These are phyloP conservation scores for Aspergillus haitiensis DNA, from an alignment of 495 filamentous ascomycete species.

Conservation along the genomic window DNA sequence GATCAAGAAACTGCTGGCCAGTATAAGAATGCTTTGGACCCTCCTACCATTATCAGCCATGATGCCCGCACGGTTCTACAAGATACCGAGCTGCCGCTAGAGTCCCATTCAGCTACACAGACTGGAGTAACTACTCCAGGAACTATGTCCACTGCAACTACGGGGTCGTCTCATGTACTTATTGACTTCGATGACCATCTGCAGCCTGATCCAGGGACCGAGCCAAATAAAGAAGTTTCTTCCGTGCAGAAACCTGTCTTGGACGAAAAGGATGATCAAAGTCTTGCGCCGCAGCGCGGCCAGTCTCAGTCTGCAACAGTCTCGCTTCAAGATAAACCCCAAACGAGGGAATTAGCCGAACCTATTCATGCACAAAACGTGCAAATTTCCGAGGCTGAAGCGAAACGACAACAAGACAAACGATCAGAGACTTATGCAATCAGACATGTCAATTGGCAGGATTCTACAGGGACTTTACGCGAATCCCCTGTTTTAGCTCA, in stretches of 20 bases:
- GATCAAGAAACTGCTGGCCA: slow-evolving; percentile 5
- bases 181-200: slow-evolving; percentile 37
- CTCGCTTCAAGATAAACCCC: slow-evolving; percentile 10
- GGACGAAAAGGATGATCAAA: neutral
- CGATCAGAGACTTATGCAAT: slow-evolving; percentile 69
- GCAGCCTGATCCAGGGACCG: slow-evolving; percentile 11
- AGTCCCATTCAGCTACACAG: slow-evolving; percentile 22
- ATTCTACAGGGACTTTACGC: slow-evolving; percentile 43
- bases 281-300: slow-evolving; percentile 2
- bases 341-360: slow-evolving; percentile 4
- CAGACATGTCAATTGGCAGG: slow-evolving; percentile 63
- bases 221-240: slow-evolving; percentile 14
- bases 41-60: neutral
- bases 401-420: slow-evolving; percentile 44
- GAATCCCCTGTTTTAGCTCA: slow-evolving; percentile 82
- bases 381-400: slow-evolving; percentile 35
- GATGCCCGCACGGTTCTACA: slow-evolving; percentile 2
- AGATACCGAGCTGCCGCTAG: slow-evolving; percentile 3
- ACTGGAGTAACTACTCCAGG: slow-evolving; percentile 28
- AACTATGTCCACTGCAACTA: slow-evolving; percentile 32
- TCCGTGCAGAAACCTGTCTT: slow-evolving; percentile 21
- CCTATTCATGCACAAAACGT: slow-evolving; percentile 13
- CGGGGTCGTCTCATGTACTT: slow-evolving; percentile 41
- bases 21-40: neutral
- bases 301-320: slow-evolving; percentile 14